These are phyloP conservation scores for Colletotrichum spaethianum DNA, from an alignment of 2,329 filamentous ascomycete species.

Conservation along the genomic window DNA sequence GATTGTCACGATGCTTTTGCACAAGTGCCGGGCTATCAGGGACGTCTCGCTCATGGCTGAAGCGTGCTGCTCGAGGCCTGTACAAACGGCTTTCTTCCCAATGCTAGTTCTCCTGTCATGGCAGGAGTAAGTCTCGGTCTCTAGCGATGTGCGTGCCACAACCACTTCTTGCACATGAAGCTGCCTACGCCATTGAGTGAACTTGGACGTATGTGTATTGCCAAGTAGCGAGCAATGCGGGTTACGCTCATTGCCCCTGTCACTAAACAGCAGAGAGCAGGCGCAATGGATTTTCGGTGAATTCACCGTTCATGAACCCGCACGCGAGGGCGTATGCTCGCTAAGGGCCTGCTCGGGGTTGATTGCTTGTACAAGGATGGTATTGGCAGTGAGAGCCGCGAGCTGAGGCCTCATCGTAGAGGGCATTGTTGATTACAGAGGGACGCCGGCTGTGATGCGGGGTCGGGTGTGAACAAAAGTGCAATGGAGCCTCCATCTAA, in stretches of 20 bases:
- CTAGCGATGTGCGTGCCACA: neutral
- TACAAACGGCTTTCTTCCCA: neutral
- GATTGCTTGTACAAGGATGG: neutral
- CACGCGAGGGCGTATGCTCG: neutral
- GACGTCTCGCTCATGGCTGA: neutral
- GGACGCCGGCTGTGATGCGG: neutral
- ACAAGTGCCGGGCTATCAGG: neutral
- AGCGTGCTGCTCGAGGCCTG: neutral
- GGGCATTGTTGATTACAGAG: neutral
- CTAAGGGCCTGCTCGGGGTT: too few relatives aligned
- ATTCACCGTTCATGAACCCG: conserved; percentile 8
- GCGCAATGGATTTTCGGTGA: conserved; percentile 22
- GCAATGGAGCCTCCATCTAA: neutral
- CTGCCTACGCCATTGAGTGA: neutral
- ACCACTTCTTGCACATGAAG: neutral
- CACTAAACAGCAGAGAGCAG: conserved; percentile 4
- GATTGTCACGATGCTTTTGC: neutral
- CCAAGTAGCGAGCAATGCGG: neutral
- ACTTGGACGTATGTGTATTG: neutral
- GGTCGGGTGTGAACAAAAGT: neutral
- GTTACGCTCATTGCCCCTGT: conserved; percentile 1
- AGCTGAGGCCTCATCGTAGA: neutral
- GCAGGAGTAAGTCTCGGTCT: neutral
- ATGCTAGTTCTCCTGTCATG: neutral
- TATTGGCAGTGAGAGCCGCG: neutral